Percentiles rank a stretch among this genome's conserved stretches.
These are phyloP conservation scores for Corylus americana DNA, from an alignment of 306 rosid genomes.

Conservation along the genomic window DNA sequence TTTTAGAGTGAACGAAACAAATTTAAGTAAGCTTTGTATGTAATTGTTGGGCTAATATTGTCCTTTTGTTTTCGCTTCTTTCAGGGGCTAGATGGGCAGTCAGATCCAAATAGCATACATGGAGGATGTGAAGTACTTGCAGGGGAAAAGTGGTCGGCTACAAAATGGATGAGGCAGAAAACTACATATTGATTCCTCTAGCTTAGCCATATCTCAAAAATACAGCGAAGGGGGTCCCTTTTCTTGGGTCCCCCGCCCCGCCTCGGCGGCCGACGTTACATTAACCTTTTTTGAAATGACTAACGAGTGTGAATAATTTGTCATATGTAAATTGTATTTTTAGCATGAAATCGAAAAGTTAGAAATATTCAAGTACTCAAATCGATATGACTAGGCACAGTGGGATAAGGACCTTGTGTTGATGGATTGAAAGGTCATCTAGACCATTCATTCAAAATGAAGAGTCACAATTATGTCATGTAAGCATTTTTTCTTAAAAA, in stretches of 20 bases:
- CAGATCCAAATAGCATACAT: slow-evolving; percentile 55
- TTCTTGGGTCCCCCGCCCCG: not conserved
- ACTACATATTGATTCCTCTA: slow-evolving; percentile 18
- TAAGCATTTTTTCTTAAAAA: no score
- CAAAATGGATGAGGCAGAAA: slow-evolving; percentile 70
- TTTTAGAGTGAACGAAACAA: not conserved
- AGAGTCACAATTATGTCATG: no score
- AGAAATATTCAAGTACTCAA: not conserved
- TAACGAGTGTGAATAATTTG: not conserved
- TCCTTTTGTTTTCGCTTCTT: not conserved
- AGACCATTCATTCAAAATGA: no score
- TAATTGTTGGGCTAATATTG: not conserved
- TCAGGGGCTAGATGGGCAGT: slow-evolving; percentile 57
- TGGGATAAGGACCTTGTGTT: not conserved
- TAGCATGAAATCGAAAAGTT: not conserved
- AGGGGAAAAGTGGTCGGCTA: slow-evolving; percentile 67
- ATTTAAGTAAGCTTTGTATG: not conserved
- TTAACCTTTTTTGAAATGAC: not conserved
- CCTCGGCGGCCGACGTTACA: no score
- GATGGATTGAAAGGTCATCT: not conserved
- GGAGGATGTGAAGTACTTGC: slow-evolving; percentile 58
- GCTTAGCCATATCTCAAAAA: not conserved
- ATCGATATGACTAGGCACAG: not conserved
- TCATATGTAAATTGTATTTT: not conserved
- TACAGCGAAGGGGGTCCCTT: not conserved